A percentile compares a stretch with the other conserved stretches of the same genome.
Evolutionary conservation across 495 filamentous ascomycete genomes (phyloP).

Genomic region (Sordaria brevicollis): DNA sequence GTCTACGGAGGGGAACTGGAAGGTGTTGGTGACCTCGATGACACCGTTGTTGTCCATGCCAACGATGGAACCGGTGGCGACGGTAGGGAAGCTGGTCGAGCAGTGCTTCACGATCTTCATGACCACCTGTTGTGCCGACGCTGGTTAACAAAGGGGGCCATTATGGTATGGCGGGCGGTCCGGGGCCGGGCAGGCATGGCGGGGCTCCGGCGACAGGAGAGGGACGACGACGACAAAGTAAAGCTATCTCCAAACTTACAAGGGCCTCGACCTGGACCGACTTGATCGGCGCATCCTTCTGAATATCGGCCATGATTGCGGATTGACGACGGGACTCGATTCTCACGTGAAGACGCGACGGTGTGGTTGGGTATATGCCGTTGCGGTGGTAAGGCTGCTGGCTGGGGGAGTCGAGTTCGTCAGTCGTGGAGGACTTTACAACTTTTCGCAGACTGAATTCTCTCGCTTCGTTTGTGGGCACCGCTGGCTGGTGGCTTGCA

Average conservation of each 20-base stretch:
- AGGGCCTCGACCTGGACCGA: conserved; percentile 79
- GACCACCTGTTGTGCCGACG: conserved; percentile 52
- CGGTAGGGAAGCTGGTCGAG: conserved; percentile 76
- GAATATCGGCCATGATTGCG: conserved; percentile 32
- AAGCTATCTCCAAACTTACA: conserved; percentile 34
- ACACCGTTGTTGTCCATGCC: conserved; percentile 81
- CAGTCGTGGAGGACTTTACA: conserved; percentile 4
- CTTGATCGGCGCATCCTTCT: conserved; percentile 55
- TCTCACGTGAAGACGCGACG: conserved; percentile 1
- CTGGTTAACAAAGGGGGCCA: conserved; percentile 7
- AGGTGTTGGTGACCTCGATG: conserved; percentile 88
- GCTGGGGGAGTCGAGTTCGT: background rate
- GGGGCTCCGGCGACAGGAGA: conserved; percentile 7
- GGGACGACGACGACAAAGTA: background rate
- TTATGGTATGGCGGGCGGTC: conserved; percentile 1
- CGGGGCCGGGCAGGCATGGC: conserved; percentile 7
- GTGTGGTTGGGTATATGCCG: conserved; percentile 1
- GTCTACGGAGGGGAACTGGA: conserved; percentile 86
- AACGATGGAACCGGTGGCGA: conserved; percentile 79
- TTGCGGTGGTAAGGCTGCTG: background rate
- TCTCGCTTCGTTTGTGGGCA: conserved; percentile 28
- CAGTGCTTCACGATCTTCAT: conserved; percentile 96
- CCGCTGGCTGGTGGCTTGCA: background rate
- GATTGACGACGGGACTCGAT: background rate
- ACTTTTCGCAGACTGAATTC: conserved; percentile 13